phyloP scores from a whole-genome alignment of 345 rosid genomes.

The Acer saccharum region DNA sequence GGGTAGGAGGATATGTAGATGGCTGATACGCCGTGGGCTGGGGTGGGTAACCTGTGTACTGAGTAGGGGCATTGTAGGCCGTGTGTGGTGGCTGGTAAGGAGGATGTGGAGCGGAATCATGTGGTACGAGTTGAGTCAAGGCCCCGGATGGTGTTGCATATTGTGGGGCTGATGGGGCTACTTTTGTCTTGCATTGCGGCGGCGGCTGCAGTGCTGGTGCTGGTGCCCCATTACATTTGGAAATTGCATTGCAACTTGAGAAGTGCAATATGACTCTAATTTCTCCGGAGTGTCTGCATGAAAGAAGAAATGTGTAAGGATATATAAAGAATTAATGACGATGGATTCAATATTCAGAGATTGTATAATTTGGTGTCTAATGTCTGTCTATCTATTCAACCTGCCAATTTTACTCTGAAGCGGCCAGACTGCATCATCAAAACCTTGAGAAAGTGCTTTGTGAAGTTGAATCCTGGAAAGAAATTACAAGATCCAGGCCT shows the following conservation, averaged over 20 bases:
- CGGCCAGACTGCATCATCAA: conserved; percentile 47
- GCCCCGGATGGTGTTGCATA: conserved; percentile 19
- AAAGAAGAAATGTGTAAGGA: conserved; percentile 8
- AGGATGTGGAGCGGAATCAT: conserved; percentile 6
- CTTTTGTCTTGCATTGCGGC: conserved; percentile 14
- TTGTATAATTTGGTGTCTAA: neutral
- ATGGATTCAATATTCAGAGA: neutral
- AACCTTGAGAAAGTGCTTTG: conserved; percentile 51
- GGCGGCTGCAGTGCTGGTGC: too few relatives aligned
- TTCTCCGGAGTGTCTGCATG: conserved; percentile 46
- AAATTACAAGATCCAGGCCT: neutral
- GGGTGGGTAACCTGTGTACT: conserved; percentile 18
- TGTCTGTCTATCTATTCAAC: conserved; percentile 15
- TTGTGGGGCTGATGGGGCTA: conserved; percentile 13
- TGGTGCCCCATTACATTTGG: neutral
- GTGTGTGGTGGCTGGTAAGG: conserved; percentile 16
- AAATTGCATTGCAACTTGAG: conserved; percentile 28
- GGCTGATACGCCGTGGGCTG: conserved; percentile 4
- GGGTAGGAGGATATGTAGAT: conserved; percentile 16
- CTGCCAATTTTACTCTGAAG: conserved; percentile 40
- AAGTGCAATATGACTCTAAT: conserved; percentile 46
- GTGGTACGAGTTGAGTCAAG: conserved; percentile 19
- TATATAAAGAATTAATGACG: neutral
- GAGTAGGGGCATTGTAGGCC: neutral
- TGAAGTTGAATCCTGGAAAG: conserved; percentile 46